These are phyloP conservation scores for Pestalotiopsis sp. DNA, from an alignment of 2,329 filamentous ascomycete species.

Conservation along the genomic window DNA sequence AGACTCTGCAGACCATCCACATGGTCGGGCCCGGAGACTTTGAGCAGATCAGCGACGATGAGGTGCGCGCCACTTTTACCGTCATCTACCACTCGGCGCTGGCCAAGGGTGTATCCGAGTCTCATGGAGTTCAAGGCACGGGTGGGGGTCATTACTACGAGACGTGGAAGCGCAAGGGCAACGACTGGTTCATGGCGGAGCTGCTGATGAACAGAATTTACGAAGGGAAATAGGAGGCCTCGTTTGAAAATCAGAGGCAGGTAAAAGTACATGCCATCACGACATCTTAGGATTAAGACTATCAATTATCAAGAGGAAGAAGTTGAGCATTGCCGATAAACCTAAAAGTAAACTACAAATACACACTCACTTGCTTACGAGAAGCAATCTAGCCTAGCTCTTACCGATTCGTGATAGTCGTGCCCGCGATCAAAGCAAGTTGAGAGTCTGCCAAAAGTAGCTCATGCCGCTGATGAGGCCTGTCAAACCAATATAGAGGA, in stretches of 20 bases:
- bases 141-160: slow-evolving; percentile 9
- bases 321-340: too few species aligned
- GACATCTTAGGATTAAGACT: too few species aligned
- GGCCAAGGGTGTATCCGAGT: not conserved
- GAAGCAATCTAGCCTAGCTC: not conserved
- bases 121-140: slow-evolving; percentile 3
- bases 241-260: not conserved
- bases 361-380: not conserved
- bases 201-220: not conserved
- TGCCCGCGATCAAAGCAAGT: not conserved
- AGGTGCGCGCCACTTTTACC: slow-evolving; percentile 13
- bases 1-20: slow-evolving; percentile 13
- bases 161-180: slow-evolving; percentile 1
- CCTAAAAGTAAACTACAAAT: too few species aligned
- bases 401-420: not conserved
- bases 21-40: slow-evolving; percentile 12
- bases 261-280: not conserved
- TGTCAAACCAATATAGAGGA: slow-evolving; percentile 54
- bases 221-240: not conserved
- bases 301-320: too few species aligned
- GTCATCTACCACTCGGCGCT: slow-evolving; percentile 7
- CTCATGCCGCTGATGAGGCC: slow-evolving; percentile 45
- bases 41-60: slow-evolving; percentile 13
- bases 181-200: slow-evolving; percentile 7
- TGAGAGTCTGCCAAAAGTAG: slow-evolving; percentile 35